Conservation (phyloP, 768 basidiomycete species). For the Tremella yokohamensis region DNA sequence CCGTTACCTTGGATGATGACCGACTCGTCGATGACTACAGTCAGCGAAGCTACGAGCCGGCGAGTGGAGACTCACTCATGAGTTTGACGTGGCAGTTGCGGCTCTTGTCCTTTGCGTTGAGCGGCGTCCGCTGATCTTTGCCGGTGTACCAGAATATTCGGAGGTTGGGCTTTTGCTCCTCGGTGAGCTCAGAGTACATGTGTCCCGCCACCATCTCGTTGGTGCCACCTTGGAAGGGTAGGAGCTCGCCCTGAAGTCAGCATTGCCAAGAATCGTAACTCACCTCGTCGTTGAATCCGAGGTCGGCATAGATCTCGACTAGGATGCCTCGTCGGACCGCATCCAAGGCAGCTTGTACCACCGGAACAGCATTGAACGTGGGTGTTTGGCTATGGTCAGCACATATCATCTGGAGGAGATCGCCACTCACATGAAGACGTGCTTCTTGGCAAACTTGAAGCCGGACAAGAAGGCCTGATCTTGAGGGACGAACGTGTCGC, state of each 20-base stretch:
- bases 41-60: not conserved
- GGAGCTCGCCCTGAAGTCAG: constrained; percentile 55
- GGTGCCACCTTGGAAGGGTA: constrained; percentile 65
- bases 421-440: constrained; percentile 59
- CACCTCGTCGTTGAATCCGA: constrained; percentile 57
- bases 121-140: constrained; percentile 62
- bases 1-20: constrained; percentile 66
- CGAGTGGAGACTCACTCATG: constrained; percentile 23
- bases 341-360: constrained; percentile 60
- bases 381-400: constrained; percentile 58
- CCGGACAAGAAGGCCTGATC: constrained; percentile 64
- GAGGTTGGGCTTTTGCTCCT: constrained; percentile 53
- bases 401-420: not conserved
- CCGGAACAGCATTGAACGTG: constrained; percentile 63
- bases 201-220: constrained; percentile 62
- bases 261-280: not conserved
- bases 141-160: constrained; percentile 57
- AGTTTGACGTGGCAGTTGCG: constrained; percentile 61
- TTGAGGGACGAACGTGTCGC: constrained; percentile 57
- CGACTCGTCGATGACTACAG: constrained; percentile 60
- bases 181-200: constrained; percentile 58
- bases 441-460: constrained; percentile 59
- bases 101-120: constrained; percentile 62
- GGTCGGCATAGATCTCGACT: constrained; percentile 60
- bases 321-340: constrained; percentile 61